Evolutionary conservation across 1,139 yeast species (phyloP).

Genomic region (Hyphopichia fennica): DNA sequence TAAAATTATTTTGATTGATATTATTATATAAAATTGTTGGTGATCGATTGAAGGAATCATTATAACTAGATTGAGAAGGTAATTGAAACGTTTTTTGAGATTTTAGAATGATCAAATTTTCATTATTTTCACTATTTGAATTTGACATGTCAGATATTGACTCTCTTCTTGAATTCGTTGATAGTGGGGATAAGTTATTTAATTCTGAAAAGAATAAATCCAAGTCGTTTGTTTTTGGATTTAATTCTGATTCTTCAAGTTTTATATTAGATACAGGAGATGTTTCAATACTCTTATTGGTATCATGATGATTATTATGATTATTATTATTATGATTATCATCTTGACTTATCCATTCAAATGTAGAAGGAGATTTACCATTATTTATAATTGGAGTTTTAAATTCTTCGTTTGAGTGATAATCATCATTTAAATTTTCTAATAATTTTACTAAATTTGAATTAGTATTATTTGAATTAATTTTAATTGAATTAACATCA

Average conservation of each 20-base stretch:
- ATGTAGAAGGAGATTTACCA: neutral
- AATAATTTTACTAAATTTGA: constrained; percentile 41
- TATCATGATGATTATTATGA: constrained; percentile 1
- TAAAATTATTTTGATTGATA: neutral
- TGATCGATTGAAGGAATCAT: constrained; percentile 4
- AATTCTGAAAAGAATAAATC: constrained; percentile 46
- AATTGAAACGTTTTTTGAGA: too few relatives aligned
- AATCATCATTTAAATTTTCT: constrained; percentile 20
- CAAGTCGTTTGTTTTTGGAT: too few relatives aligned
- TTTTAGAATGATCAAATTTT: neutral
- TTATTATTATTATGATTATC: constrained; percentile 3
- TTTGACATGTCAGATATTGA: constrained; percentile 1
- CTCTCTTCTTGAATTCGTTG: neutral
- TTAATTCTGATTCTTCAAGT: too few relatives aligned
- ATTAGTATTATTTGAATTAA: constrained; percentile 29
- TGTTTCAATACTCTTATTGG: neutral
- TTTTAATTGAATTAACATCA: constrained; percentile 16
- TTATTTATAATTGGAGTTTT: too few relatives aligned
- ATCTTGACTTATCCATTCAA: neutral
- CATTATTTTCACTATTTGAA: neutral
- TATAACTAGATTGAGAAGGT: constrained; percentile 5
- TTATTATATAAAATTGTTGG: constrained; percentile 1
- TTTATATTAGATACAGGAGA: too few relatives aligned
- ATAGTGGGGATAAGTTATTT: constrained; percentile 27
- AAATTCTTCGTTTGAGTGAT: neutral